Conservation (phyloP, 73 alveolate species). For the Paramecium octaurelia region DNA sequence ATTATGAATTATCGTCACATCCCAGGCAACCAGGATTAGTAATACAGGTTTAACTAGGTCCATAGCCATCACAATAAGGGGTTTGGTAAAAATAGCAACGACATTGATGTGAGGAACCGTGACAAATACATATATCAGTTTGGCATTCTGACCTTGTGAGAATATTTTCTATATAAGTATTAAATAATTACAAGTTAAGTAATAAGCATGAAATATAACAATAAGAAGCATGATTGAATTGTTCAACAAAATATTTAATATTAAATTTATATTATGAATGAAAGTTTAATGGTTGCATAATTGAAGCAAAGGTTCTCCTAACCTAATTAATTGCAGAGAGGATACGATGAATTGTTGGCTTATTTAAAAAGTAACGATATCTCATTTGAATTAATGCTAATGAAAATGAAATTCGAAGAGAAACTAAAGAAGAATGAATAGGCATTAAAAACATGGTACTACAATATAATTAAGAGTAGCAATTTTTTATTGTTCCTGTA, state of each 20-base stretch:
- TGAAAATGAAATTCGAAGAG: conserved; percentile 41
- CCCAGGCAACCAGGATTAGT: background rate
- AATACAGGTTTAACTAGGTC: background rate
- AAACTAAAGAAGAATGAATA: background rate
- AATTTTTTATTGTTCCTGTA: background rate
- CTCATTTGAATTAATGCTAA: background rate
- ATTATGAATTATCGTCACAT: background rate
- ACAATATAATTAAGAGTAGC: background rate
- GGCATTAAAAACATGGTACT: conserved; percentile 29
- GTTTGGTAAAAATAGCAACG: background rate
- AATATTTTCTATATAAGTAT: background rate
- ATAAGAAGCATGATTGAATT: background rate
- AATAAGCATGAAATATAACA: background rate
- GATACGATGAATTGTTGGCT: background rate
- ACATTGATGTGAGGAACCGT: background rate
- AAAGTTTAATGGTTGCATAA: background rate
- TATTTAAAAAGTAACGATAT: background rate
- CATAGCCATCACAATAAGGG: background rate
- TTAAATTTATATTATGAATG: background rate
- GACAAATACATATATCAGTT: background rate
- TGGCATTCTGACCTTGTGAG: background rate
- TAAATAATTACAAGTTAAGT: background rate
- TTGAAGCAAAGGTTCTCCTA: background rate
- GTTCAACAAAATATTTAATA: background rate
- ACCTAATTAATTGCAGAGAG: background rate